Evolutionary conservation across 2,329 filamentous ascomycete species (phyloP).

Genomic region (Neonectria neomacrospora): DNA sequence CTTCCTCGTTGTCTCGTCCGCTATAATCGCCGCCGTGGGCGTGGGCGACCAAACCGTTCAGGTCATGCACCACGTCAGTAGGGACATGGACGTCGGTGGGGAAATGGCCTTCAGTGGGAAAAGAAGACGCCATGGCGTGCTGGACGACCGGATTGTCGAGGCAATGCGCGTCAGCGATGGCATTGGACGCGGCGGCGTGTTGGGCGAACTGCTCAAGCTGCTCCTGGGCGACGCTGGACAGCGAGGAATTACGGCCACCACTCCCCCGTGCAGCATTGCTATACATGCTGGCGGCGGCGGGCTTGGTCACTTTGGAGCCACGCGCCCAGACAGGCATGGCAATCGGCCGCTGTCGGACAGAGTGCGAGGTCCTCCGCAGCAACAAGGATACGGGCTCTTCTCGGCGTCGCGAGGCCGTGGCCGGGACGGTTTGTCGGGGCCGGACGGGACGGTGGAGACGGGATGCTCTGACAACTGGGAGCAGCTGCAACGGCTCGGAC

Average conservation of each 20-base stretch:
- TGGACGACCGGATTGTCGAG: neutral
- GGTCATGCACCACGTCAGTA: neutral
- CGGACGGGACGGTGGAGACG: neutral
- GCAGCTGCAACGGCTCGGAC: constrained; percentile 35
- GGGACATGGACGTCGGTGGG: too few species aligned
- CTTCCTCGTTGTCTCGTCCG: constrained; percentile 1
- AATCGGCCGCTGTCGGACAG: neutral
- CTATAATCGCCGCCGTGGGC: neutral
- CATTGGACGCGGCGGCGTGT: neutral
- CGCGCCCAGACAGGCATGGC: constrained; percentile 50
- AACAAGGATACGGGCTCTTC: neutral
- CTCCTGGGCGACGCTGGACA: constrained; percentile 42
- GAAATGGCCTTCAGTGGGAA: neutral
- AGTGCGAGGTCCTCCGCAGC: neutral
- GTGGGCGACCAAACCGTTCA: neutral
- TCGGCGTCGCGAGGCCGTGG: neutral
- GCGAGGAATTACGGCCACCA: constrained; percentile 23
- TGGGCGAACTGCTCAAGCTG: constrained; percentile 47
- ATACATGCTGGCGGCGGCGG: constrained; percentile 31
- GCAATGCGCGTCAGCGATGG: neutral
- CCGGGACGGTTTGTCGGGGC: neutral
- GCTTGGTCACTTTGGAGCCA: constrained; percentile 58
- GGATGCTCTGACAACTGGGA: constrained; percentile 28
- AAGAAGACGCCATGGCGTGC: neutral
- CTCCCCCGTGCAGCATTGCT: constrained; percentile 1